Evolutionary conservation across 805 yeast genomes (phyloP).

Genomic region (Ogataea paraovalis): DNA sequence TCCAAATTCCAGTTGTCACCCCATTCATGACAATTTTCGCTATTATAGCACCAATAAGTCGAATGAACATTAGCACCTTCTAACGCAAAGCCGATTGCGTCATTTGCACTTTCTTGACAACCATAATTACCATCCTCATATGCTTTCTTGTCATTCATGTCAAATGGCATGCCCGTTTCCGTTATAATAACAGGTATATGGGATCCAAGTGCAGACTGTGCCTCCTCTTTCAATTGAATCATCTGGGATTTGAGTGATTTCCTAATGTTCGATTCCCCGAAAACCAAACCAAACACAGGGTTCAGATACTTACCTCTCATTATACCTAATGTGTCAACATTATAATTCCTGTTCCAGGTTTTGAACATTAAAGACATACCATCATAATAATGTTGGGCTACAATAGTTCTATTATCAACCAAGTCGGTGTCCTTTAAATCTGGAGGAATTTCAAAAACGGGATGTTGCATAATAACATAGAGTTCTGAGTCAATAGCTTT

Average conservation of each 20-base stretch:
- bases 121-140: constrained; percentile 61
- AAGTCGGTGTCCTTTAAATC: constrained; percentile 45
- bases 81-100: constrained; percentile 73
- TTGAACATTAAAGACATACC: constrained; percentile 92
- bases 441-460: constrained; percentile 79
- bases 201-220: constrained; percentile 54
- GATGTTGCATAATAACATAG: constrained; percentile 71
- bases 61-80: constrained; percentile 71
- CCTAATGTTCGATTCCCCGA: constrained; percentile 79
- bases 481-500: constrained; percentile 42
- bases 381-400: constrained; percentile 90
- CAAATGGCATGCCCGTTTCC: constrained; percentile 97
- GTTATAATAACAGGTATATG: constrained; percentile 73
- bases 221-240: constrained; percentile 61
- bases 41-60: constrained; percentile 83
- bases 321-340: constrained; percentile 87
- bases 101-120: constrained; percentile 78
- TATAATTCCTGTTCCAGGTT: constrained; percentile 77
- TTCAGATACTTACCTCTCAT: constrained; percentile 71
- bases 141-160: constrained; percentile 81
- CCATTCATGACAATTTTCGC: constrained; percentile 69
- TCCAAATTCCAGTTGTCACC: constrained; percentile 95
- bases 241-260: constrained; percentile 69
- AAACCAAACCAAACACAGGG: constrained; percentile 70
- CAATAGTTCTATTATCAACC: constrained; percentile 63